phyloP scores from a whole-genome alignment of 441 rosid genomes.

The Aleurites moluccanus region DNA sequence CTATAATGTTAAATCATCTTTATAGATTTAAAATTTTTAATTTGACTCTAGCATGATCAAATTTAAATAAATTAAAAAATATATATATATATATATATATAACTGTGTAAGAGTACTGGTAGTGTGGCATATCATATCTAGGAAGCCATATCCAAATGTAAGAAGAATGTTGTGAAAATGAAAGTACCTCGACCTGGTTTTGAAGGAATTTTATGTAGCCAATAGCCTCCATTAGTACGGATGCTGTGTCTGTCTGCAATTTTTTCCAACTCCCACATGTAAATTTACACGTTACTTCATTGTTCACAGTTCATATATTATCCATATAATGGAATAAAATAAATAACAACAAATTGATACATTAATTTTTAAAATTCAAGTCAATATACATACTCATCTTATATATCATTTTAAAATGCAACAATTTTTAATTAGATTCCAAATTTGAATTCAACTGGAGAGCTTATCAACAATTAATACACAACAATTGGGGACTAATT shows the following conservation, averaged over 20 bases:
- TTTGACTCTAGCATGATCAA: too few species aligned
- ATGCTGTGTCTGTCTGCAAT: slow-evolving; percentile 94
- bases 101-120: slow-evolving; percentile 5
- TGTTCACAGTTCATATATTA: too few species aligned
- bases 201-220: slow-evolving; percentile 95
- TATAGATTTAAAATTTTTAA: too few species aligned
- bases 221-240: slow-evolving; percentile 93
- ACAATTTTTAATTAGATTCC: too few species aligned
- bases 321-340: neutral
- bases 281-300: slow-evolving; percentile 19
- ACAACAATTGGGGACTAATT: too few species aligned
- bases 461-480: neutral
- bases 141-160: neutral
- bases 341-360: neutral
- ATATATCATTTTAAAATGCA: too few species aligned
- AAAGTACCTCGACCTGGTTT: slow-evolving; percentile 84
- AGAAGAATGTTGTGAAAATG: slow-evolving; percentile 33
- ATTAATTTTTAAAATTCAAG: too few species aligned
- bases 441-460: neutral
- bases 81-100: neutral
- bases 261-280: slow-evolving; percentile 29
- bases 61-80: too few species aligned
- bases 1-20: too few species aligned
- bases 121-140: neutral
- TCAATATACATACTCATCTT: too few species aligned